Base-by-base conservation (phyloP, 140 eudicot genomes). In the Anethum foeniculum region DNA sequence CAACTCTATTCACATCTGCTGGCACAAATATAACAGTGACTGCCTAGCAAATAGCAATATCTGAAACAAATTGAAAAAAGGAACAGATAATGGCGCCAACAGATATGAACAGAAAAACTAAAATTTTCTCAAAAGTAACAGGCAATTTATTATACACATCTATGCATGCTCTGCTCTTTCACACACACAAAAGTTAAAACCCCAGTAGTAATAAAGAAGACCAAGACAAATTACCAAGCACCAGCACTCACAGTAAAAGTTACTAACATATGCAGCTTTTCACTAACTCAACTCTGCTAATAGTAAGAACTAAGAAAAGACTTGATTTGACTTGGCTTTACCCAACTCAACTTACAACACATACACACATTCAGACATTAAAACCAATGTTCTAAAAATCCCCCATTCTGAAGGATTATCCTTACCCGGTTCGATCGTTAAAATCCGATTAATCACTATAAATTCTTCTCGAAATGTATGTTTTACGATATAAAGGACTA, bases 171-270 rank as follows among this genome's bases (percentile, higher is more conserved):
- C 71, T 25, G 36, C 71, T 10, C 71, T 25, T 27, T 62, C 36
- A 25, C 71, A 27, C 69, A 25, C 71, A 25, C 0, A 62, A 10
- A 25, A 62, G 71, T 62, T 62, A 62, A 62, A 62, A 25, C 18
- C 71, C 36, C 71, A 25, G 7, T 6, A 25, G 67, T 73, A 76
- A 30, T 75, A 27, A 79, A 79, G 83, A 80, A 77, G 84, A 80
- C 71, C 39, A 52, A 18, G 86, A 86, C 89, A 82, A 36, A 14
- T 80, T 77, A 86, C 30, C 86, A 34, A 43, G 69, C 23, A 68
- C n/a, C 48, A 34, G 79, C 23, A 30, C 41, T 1, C 54, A 41
- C 80, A 82, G 68, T 67, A 76, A 80, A 82, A 67, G 72, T 46
- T 44, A n/a, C n/a, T n/a, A 30, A 12, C 74, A 43, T 27, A 47